These are phyloP conservation scores for cucumber (Cucumis sativus) DNA, from an alignment of 306 rosid genomes.

Conservation along the genomic window Cucumber_9930_V3 NC_026660.2:14876001-14876500, in stretches of 20 bases:
- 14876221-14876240: slow-evolving; percentile 8
- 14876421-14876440: neutral
- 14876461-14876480: slow-evolving; percentile 14
- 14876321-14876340: slow-evolving; percentile 10
- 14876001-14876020: neutral
- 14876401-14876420: slow-evolving; percentile 1
- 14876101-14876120: slow-evolving; percentile 9
- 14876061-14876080: slow-evolving; percentile 13
- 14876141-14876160: slow-evolving; percentile 5
- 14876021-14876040: neutral
- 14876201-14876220: slow-evolving; percentile 16
- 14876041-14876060: neutral
- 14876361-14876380: slow-evolving; percentile 8
- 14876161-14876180: slow-evolving; percentile 16
- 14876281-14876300: slow-evolving; percentile 13
- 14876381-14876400: slow-evolving; percentile 12
- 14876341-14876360: slow-evolving; percentile 23
- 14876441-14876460: slow-evolving; percentile 13
- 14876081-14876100: slow-evolving; percentile 15
- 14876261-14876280: slow-evolving; percentile 10
- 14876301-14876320: slow-evolving; percentile 17
- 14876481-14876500: neutral
- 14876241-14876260: slow-evolving; percentile 19
- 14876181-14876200: slow-evolving; percentile 14
- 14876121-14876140: slow-evolving; percentile 22